phyloP scores from a whole-genome alignment of 345 rosid genomes.

The Eucalyptus brandiana region DNA sequence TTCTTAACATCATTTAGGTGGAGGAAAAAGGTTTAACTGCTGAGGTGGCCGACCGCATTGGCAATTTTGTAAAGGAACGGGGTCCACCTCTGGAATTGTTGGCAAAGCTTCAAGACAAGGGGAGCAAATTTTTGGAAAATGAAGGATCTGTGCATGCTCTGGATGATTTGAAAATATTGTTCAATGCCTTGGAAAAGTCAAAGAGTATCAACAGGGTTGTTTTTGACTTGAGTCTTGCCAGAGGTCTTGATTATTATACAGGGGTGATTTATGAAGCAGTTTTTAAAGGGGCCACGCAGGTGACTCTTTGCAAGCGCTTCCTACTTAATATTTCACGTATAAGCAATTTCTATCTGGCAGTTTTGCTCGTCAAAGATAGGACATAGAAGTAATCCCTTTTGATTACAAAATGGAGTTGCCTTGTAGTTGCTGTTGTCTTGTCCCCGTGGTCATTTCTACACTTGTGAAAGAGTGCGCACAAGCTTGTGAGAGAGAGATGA shows the following conservation, averaged over 20 bases:
- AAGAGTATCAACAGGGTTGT: slow-evolving; percentile 65
- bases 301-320: slow-evolving; percentile 1
- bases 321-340: not conserved
- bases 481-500: not conserved
- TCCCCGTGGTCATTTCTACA: not conserved
- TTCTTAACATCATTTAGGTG: slow-evolving; percentile 17
- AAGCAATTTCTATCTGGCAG: not conserved
- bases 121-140: slow-evolving; percentile 49
- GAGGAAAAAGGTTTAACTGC: slow-evolving; percentile 76
- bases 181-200: slow-evolving; percentile 74
- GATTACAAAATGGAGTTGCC: not conserved
- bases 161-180: slow-evolving; percentile 61
- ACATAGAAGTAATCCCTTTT: not conserved
- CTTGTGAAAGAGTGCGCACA: not conserved
- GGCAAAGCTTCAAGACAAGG: slow-evolving; percentile 43
- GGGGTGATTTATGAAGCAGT: slow-evolving; percentile 94
- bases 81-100: slow-evolving; percentile 59
- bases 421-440: not conserved
- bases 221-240: slow-evolving; percentile 94
- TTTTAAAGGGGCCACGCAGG: slow-evolving; percentile 76
- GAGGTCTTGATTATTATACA: slow-evolving; percentile 98
- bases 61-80: slow-evolving; percentile 62
- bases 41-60: slow-evolving; percentile 73
- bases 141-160: slow-evolving; percentile 51
- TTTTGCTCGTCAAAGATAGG: not conserved